phyloP scores from a whole-genome alignment of 495 filamentous ascomycete species.

The Penicillium angulare region DNA sequence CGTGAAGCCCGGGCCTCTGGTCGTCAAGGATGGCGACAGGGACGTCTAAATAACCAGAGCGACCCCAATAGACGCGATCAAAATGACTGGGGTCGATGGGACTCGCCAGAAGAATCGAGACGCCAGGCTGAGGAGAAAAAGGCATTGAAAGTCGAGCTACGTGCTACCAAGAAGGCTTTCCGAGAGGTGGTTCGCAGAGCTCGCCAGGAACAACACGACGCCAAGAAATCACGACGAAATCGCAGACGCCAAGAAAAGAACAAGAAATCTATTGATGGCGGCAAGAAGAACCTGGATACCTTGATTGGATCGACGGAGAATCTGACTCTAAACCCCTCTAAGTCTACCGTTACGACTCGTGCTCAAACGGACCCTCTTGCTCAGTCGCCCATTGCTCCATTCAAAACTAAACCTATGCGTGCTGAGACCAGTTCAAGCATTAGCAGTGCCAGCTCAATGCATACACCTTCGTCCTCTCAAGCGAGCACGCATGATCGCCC shows the following conservation, averaged over 20 bases:
- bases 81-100: slow-evolving; percentile 40
- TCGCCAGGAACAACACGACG: slow-evolving; percentile 38
- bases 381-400: slow-evolving; percentile 5
- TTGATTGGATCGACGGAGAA: slow-evolving; percentile 7
- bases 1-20: slow-evolving; percentile 30
- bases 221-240: slow-evolving; percentile 21
- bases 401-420: slow-evolving; percentile 4
- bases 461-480: slow-evolving; percentile 17
- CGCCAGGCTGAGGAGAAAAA: slow-evolving; percentile 30
- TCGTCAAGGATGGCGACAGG: slow-evolving; percentile 24
- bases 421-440: slow-evolving; percentile 18
- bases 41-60: not conserved
- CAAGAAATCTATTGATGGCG: slow-evolving; percentile 1
- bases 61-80: too few relatives aligned
- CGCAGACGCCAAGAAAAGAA: slow-evolving; percentile 23
- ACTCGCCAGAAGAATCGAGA: slow-evolving; percentile 37
- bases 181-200: slow-evolving; percentile 39
- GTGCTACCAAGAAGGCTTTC: slow-evolving; percentile 39
- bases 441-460: slow-evolving; percentile 22
- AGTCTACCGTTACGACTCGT: not conserved
- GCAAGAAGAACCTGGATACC: not conserved
- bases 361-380: slow-evolving; percentile 1
- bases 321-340: slow-evolving; percentile 12
- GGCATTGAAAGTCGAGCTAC: slow-evolving; percentile 41
- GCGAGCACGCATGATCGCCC: slow-evolving; percentile 7